These are phyloP conservation scores for Trypanosoma boissoni DNA, from an alignment of 208 protist species.

Conservation along the genomic window DNA sequence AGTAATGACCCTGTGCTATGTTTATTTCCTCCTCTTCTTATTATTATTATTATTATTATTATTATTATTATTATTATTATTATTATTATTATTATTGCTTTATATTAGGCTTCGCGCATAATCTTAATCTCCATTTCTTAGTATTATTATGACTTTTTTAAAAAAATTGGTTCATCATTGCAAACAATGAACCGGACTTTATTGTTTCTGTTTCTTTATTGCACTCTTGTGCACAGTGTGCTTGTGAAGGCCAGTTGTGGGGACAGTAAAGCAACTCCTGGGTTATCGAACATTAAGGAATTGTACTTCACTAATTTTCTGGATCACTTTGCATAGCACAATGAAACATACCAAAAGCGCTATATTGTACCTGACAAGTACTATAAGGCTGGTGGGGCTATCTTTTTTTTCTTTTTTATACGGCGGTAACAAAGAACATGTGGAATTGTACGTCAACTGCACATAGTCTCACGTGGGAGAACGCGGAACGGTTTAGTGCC, in stretches of 20 bases:
- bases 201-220: neutral
- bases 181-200: neutral
- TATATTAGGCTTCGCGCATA: no score
- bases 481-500: conserved; percentile 52
- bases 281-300: conserved; percentile 16
- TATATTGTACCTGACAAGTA: conserved; percentile 31
- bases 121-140: no score
- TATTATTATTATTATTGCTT: no score
- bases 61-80: no score
- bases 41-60: no score
- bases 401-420: conserved; percentile 52
- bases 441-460: conserved; percentile 37
- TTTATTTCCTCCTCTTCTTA: no score
- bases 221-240: neutral
- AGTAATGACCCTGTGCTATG: no score
- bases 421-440: conserved; percentile 41
- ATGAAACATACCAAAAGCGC: conserved; percentile 21
- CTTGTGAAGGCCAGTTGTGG: neutral
- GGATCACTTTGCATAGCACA: conserved; percentile 20
- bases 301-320: conserved; percentile 13
- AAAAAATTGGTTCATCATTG: neutral
- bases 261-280: neutral
- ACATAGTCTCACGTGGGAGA: conserved; percentile 51
- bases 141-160: no score
- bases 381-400: conserved; percentile 6